Evolutionary conservation across 495 filamentous ascomycete species (phyloP).

Genomic region (Neurospora sp.): DNA sequence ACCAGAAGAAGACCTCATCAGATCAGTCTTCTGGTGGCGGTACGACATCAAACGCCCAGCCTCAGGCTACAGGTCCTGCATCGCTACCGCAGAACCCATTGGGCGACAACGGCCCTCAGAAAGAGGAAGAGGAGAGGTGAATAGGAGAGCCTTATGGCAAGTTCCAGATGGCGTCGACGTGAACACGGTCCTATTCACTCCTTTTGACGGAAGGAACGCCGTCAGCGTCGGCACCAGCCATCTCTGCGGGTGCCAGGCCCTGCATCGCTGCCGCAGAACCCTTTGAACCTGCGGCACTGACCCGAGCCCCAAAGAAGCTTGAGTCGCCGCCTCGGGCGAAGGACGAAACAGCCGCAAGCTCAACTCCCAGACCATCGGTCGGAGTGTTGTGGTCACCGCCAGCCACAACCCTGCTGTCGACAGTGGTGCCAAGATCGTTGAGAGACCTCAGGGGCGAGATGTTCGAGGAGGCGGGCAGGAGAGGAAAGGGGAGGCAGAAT

Average conservation of each 20-base stretch:
- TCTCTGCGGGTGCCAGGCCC: background rate
- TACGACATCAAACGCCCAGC: background rate
- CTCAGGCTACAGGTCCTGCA: background rate
- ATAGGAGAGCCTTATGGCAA: too few relatives aligned
- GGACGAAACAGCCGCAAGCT: constrained; percentile 49
- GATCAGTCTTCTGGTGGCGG: background rate
- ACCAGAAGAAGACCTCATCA: background rate
- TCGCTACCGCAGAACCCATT: background rate
- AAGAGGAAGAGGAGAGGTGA: too few relatives aligned
- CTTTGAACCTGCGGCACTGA: too few relatives aligned
- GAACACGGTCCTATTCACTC: too few relatives aligned
- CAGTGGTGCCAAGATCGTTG: background rate
- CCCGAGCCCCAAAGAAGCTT: too few relatives aligned
- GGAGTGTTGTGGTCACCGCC: constrained; percentile 89
- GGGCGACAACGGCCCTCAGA: too few relatives aligned
- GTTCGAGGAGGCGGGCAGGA: background rate
- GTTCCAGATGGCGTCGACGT: too few relatives aligned
- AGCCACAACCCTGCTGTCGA: constrained; percentile 68
- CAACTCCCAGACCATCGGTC: constrained; percentile 70
- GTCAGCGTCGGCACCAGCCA: too few relatives aligned
- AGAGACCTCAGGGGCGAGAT: background rate
- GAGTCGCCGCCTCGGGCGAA: constrained; percentile 20
- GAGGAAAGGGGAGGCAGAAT: background rate
- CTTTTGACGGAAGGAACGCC: too few relatives aligned
- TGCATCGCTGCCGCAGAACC: background rate